phyloP scores from a whole-genome alignment of 441 rosid species.

The Jatropha podagrica region DNA sequence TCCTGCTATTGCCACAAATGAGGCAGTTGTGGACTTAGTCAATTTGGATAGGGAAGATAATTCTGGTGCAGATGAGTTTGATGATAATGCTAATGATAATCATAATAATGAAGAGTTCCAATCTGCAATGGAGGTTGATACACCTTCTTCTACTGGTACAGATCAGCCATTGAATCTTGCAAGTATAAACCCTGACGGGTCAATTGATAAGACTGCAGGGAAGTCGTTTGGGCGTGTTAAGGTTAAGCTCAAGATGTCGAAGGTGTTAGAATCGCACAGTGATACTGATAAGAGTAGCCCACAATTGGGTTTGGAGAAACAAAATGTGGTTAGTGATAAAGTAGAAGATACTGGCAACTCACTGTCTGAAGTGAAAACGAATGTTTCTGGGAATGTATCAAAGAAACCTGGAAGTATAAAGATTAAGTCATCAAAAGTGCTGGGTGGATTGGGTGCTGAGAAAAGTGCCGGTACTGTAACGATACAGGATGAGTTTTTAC shows the following conservation, averaged over 20 bases:
- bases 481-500: conserved; percentile 35
- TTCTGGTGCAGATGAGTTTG: conserved; percentile 38
- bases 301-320: conserved; percentile 49
- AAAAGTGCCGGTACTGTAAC: conserved; percentile 29
- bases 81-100: conserved; percentile 25
- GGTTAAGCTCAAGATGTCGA: conserved; percentile 77
- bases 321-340: conserved; percentile 44
- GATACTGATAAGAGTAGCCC: conserved; percentile 67
- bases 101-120: conserved; percentile 48
- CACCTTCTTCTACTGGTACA: conserved; percentile 72
- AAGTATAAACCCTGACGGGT: conserved; percentile 53
- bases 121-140: conserved; percentile 63
- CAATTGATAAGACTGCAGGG: conserved; percentile 44
- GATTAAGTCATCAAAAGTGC: conserved; percentile 59
- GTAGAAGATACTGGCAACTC: conserved; percentile 60
- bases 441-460: conserved; percentile 43
- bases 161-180: conserved; percentile 56
- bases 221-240: conserved; percentile 68
- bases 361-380: conserved; percentile 43
- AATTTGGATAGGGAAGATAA: conserved; percentile 47
- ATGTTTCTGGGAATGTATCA: conserved; percentile 42
- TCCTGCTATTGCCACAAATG: conserved; percentile 32
- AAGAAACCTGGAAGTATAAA: conserved; percentile 82
- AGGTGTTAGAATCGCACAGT: conserved; percentile 50
- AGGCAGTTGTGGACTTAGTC: conserved; percentile 32